These are phyloP conservation scores for Phytophthora hybrid DNA, from an alignment of 352 stramenopile genomes.

Conservation along the genomic window DNA sequence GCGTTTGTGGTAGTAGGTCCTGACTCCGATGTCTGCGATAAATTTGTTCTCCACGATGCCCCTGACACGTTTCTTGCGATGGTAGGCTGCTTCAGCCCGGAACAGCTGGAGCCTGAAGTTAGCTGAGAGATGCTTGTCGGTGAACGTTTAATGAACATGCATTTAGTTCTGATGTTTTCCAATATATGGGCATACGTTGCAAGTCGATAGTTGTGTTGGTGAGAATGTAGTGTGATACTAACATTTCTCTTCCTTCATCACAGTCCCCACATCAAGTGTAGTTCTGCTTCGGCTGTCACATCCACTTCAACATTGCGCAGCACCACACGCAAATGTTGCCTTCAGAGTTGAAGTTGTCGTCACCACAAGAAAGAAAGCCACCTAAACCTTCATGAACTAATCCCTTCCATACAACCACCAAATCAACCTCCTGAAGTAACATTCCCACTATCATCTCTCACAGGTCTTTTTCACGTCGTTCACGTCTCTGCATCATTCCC, in stretches of 20 bases:
- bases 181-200: too few relatives aligned
- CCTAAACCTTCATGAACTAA: background rate
- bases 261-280: too few relatives aligned
- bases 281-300: background rate
- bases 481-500: background rate
- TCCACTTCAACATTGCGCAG: background rate
- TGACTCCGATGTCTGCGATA: conserved; percentile 17
- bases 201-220: too few relatives aligned
- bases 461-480: background rate
- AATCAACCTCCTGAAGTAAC: background rate
- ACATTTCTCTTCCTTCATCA: too few relatives aligned
- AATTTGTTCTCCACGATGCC: conserved; percentile 20
- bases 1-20: conserved; percentile 25
- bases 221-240: too few relatives aligned
- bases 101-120: conserved; percentile 18
- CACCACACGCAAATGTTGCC: too few relatives aligned
- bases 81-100: conserved; percentile 25
- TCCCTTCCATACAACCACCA: background rate
- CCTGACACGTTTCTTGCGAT: conserved; percentile 15
- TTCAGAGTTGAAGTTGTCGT: background rate
- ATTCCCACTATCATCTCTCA: background rate
- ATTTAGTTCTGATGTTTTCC: background rate
- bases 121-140: conserved; percentile 6
- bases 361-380: background rate
- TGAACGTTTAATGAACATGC: conserved; percentile 6